These are phyloP conservation scores for Effrenium voratum DNA, from an alignment of 73 alveolate species.

Conservation along the genomic window DNA sequence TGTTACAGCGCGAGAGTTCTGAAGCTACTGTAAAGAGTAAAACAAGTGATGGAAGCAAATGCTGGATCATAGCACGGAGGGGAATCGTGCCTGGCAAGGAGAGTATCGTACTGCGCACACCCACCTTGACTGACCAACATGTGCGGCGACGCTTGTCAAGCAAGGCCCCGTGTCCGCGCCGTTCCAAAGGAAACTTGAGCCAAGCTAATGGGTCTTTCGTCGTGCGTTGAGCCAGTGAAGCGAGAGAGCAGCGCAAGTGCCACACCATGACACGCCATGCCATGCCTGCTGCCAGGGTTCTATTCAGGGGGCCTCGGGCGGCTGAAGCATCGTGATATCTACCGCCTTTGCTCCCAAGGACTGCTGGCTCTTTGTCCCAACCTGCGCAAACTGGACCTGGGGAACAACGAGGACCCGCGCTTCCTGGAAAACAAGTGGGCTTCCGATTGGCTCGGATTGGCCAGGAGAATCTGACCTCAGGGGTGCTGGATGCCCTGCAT, in stretches of 20 bases:
- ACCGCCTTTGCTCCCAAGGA: constrained; percentile 5
- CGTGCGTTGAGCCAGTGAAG: too few relatives aligned
- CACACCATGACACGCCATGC: too few relatives aligned
- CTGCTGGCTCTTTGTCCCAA: constrained; percentile 21
- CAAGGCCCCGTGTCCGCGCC: not conserved
- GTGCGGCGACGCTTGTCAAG: not conserved
- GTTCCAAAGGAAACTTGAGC: not conserved
- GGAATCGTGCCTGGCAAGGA: not conserved
- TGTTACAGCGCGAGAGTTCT: not conserved
- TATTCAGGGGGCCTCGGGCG: too few relatives aligned
- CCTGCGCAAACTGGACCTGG: constrained; percentile 26
- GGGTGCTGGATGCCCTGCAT: not conserved
- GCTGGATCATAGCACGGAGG: not conserved
- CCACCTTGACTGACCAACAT: constrained; percentile 26
- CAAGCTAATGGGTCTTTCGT: too few relatives aligned
- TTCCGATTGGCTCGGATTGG: not conserved
- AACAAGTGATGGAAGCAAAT: not conserved
- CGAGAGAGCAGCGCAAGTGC: too few relatives aligned
- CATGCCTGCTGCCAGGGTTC: too few relatives aligned
- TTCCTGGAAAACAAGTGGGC: too few relatives aligned
- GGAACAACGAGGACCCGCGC: constrained; percentile 25
- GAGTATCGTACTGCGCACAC: not conserved
- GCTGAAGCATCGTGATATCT: too few relatives aligned
- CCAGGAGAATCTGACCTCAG: constrained; percentile 7
- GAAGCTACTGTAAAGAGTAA: not conserved